A percentile compares a stretch with the other conserved stretches of the same genome.
These are phyloP conservation scores for Neopestalotiopsis clavispora DNA, from an alignment of 2,329 filamentous ascomycete species.

Conservation along the genomic window DNA sequence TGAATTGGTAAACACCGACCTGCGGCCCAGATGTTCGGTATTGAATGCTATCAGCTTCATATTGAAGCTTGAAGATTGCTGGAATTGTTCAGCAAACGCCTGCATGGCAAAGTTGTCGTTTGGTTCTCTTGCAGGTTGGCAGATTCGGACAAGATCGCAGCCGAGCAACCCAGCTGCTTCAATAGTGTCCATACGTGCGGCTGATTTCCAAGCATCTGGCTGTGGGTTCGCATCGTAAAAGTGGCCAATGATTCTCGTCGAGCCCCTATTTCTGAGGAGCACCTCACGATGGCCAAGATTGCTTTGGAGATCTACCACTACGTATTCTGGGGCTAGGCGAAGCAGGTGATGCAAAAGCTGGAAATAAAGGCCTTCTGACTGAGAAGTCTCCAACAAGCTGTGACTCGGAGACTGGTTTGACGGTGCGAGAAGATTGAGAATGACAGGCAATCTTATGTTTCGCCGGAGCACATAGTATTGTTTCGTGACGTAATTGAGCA, in stretches of 20 bases:
- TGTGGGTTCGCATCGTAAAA: not conserved
- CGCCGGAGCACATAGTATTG: not conserved
- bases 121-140: constrained; percentile 1
- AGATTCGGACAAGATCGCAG: constrained; percentile 9
- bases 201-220: not conserved
- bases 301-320: not conserved
- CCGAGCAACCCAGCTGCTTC: not conserved
- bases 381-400: not conserved
- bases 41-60: constrained; percentile 10
- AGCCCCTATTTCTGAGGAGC: not conserved
- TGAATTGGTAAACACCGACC: not conserved
- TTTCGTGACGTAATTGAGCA: constrained; percentile 1
- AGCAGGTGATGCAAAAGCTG: not conserved
- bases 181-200: not conserved
- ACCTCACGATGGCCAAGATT: too few relatives aligned
- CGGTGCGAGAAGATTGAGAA: not conserved
- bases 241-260: not conserved
- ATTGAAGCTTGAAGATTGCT: not conserved
- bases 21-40: constrained; percentile 3
- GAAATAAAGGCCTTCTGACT: not conserved
- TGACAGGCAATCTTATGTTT: not conserved
- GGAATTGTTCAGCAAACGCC: not conserved
- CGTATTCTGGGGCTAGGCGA: not conserved
- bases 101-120: not conserved
- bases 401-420: not conserved